Base-by-base conservation (phyloP, 352 stramenopile species). In the Globisporangium cylindrosporum region DNA sequence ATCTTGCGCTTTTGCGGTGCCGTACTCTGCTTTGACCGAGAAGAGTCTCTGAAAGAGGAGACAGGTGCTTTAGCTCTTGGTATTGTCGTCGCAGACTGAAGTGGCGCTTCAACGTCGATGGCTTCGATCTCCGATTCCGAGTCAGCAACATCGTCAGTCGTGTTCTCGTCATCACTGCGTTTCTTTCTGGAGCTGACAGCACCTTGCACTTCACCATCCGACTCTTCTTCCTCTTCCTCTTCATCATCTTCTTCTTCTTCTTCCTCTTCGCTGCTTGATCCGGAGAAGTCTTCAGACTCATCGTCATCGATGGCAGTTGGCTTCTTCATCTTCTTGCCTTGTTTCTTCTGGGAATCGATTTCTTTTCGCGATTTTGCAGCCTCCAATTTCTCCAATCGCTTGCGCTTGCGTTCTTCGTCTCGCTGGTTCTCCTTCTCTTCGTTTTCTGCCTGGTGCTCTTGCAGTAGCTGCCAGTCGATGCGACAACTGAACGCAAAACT, bases 401-500 rank as follows among this genome's bases (percentile, higher is more conserved):
- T 89, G 4, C 81, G 80, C 55, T 93, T 94, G 10, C 84, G 80
- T 57, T 94, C 83, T 62, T 93, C 81, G 29, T 93, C 83, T 59
- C 83, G 80, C 55, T 86, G 74, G 38, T 75, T 86, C 2, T 94
- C 83, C 54, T 91, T 80, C 59, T 89, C 79, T 76, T 91, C 81
- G 25, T 92, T 93, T 60, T 91, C 78, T 32, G 86, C 79, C 66
- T 95, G 85, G 25, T 89, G 79, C 41, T 92, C 86, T 72, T 98
- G 95, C 48, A 99, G 90, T 32, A 98, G 72, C 66, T 97, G 85
- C 94, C 94, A 98, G 59, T 98, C 97, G 8, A 98, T 94, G 63
- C 98, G 94, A 27, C 98, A 95, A 46, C 91, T 98, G 76, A 99
- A 99, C 6, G 98, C 93, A 80, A 99, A 99, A 51, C 80, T 97